Evolutionary conservation across 208 protist genomes (phyloP).

Genomic region (Zelonia costaricensis): DNA sequence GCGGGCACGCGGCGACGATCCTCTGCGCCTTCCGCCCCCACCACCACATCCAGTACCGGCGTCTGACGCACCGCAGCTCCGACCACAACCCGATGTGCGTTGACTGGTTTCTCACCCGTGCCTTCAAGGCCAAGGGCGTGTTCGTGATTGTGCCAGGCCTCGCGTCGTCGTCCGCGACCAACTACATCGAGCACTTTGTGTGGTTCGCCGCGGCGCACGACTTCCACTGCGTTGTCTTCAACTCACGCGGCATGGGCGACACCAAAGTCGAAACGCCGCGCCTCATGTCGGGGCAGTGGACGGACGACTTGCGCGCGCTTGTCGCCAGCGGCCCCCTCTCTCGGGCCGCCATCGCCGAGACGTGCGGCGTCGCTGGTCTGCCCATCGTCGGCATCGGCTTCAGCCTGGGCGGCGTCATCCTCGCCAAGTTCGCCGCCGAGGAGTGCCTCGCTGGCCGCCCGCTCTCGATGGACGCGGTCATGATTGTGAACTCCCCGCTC

Average conservation of each 20-base stretch:
- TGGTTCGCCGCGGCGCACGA: conserved; percentile 34
- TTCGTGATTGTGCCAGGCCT: conserved; percentile 74
- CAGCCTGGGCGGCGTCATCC: conserved; percentile 73
- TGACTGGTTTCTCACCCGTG: conserved; percentile 53
- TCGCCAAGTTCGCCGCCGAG: conserved; percentile 65
- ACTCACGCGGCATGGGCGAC: conserved; percentile 69
- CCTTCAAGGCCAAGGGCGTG: conserved; percentile 30
- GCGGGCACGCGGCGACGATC: conserved; percentile 64
- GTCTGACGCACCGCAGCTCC: conserved; percentile 35
- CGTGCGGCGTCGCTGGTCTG: conserved; percentile 24
- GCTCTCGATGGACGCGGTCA: conserved; percentile 35
- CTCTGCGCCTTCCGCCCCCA: conserved; percentile 59
- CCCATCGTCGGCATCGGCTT: conserved; percentile 62
- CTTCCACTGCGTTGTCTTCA: conserved; percentile 74
- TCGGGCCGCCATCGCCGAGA: conserved; percentile 20
- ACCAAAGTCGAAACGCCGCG: conserved; percentile 63
- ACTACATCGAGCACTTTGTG: conserved; percentile 77
- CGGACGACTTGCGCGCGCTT: conserved; percentile 59
- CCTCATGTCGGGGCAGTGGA: conserved; percentile 70
- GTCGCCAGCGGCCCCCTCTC: conserved; percentile 28
- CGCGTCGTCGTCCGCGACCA: conserved; percentile 69
- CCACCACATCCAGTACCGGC: conserved; percentile 40
- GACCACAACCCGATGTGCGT: conserved; percentile 76
- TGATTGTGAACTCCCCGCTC: conserved; percentile 60
- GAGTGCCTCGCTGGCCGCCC: conserved; percentile 29